Base-by-base conservation (phyloP, 164 flowering plant genomes). In the Magnolia sinica region DNA sequence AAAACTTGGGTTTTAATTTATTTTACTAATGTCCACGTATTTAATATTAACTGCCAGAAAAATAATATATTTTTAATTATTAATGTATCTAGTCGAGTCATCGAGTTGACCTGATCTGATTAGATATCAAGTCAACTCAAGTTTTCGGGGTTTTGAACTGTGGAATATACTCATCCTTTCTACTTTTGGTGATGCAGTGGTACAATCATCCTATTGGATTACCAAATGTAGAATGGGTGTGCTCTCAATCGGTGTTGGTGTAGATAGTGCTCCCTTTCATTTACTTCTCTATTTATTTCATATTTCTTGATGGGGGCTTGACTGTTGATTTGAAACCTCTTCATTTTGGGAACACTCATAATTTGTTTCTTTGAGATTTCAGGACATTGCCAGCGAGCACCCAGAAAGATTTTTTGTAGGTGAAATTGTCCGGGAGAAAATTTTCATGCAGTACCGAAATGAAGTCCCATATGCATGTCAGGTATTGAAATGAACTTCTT, bases 401-500 rank as follows among this genome's bases (percentile, higher is more conserved):
- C 99, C 99, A n/a, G 99, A 96, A 79, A 89, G 98, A 84, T 96
- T 96, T 82, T 96, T 96, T 83, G 87, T 94, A 19, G 88, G 86
- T 63, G 99, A 96, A 89, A 96, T 96, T 81, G 90, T 96, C 23
- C 86, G 99, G 83, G 99, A 96, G 82, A 96, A 96, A 86, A 93
- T 96, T 49, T 92, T 96, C 81, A 85, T 93, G 91, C 98, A 94
- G 77, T 96, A 91, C 78, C 91, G 92, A 13, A 84, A 94, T 77
- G 99, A 96, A 86, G 89, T 96, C 64, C 99, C 99, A 51, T 96
- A 96, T 86, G 96, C 98, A 72, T 94, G 98, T 81, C 99, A 96
- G 98, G 99, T 94, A 84, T 74, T 29, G 11, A 9, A 1, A 49
- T 70, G 11, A 65, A 23, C 68, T 65, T 65, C 31, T n/a, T 65